phyloP scores from a whole-genome alignment of 1,139 yeast genomes.

The Geotrichum klebahnii region DNA sequence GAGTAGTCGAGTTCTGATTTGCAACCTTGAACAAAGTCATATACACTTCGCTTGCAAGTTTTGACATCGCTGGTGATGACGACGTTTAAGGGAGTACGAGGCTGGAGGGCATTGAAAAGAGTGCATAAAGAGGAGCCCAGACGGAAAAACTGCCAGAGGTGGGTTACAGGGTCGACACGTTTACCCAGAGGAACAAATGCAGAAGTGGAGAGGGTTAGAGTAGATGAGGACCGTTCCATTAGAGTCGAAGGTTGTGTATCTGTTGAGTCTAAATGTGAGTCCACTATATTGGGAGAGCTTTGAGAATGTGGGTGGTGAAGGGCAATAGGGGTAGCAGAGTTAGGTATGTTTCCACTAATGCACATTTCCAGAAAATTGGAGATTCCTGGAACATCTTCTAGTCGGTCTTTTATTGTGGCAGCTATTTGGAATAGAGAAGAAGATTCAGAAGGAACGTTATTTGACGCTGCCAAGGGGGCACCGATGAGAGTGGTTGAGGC shows the following conservation, averaged over 20 bases:
- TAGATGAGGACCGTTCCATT: constrained; percentile 10
- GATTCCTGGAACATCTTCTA: constrained; percentile 65
- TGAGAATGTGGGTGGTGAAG: background rate
- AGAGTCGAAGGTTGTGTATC: constrained; percentile 8
- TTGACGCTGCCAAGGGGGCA: constrained; percentile 5
- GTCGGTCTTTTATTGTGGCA: constrained; percentile 51
- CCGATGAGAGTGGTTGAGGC: background rate
- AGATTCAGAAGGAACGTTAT: constrained; percentile 16
- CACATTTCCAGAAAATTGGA: constrained; percentile 59
- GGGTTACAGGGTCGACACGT: constrained; percentile 80
- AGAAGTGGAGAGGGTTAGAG: constrained; percentile 14
- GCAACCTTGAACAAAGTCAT: constrained; percentile 85
- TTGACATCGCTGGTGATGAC: constrained; percentile 56
- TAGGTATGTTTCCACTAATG: constrained; percentile 23
- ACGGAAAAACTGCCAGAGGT: constrained; percentile 80
- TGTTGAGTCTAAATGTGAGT: constrained; percentile 15
- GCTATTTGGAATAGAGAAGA: constrained; percentile 72
- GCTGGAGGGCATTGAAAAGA: constrained; percentile 59
- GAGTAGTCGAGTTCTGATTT: constrained; percentile 67
- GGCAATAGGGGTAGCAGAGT: constrained; percentile 17
- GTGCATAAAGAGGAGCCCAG: constrained; percentile 91
- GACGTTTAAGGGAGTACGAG: constrained; percentile 39
- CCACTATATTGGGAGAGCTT: constrained; percentile 1
- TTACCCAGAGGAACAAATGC: constrained; percentile 28
- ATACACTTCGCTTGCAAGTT: constrained; percentile 82